Evolutionary conservation across 108 stramenopile genomes (phyloP), one percentile per base, ranked within the genome.

Genomic region (Schizochytrium sp.): DNA sequence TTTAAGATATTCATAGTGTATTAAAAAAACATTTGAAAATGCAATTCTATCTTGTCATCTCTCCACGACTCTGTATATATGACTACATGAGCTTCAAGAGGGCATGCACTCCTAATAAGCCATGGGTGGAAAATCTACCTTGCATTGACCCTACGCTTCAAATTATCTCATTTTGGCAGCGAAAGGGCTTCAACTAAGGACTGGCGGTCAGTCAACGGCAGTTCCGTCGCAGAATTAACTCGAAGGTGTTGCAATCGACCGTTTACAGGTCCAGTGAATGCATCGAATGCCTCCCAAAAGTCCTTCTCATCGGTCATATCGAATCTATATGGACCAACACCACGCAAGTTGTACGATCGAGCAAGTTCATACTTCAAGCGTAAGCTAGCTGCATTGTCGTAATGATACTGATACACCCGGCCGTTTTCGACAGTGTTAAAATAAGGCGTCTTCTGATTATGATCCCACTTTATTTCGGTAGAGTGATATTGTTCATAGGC

Each of bases 1-100:
- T 98, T 58, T 98, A 91, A 90, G 13, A 17, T 58, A 17, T 28
- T 28, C 28, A 28, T 28, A 28, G 28, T 28, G 28, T 28, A 28
- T 28, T 28, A 28, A 28, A 28, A 28, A 28, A 28, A 28, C 28
- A 28, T 28, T 28, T 28, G 28, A 28, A 28, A 28, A 28, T 28
- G 28, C 28, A 28, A 28, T 28, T 28, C 28, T 28, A 28, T 28
- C 28, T 28, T 28, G 28, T 28, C 28, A 28, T 28, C 28, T 28
- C 28, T 28, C 28, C 28, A 28, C 28, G 28, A 28, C 28, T 28
- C 28, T 28, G 28, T 28, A 28, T 28, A 28, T 28, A 28, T 28
- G 28, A 28, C 28, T 28, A 28, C 28, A 28, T 28, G 28, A 28
- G 28, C 28, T 28, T 28, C 28, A 28, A 28, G 28, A 28, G 28